Percentiles rank a stretch among this genome's conserved stretches.
phyloP scores from a whole-genome alignment of 345 rosid genomes.

The Rhodamnia argentea region DNA sequence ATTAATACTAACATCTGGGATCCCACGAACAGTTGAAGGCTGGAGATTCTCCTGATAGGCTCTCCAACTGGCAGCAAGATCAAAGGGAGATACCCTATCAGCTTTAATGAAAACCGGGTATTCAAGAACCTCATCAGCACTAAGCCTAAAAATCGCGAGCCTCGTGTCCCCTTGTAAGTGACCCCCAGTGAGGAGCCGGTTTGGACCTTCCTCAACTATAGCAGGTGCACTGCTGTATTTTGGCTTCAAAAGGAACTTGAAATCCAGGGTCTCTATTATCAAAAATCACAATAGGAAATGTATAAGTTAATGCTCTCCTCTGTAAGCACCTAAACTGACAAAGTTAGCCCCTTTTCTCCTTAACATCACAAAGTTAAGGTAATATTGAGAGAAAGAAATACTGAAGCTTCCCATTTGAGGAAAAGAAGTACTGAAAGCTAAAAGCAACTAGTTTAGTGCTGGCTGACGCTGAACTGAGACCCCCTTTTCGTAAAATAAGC shows the following conservation, averaged over 20 bases:
- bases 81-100: constrained; percentile 92
- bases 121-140: constrained; percentile 68
- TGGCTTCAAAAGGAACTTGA: constrained; percentile 97
- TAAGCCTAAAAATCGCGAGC: constrained; percentile 54
- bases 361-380: neutral
- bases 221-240: constrained; percentile 47
- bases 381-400: neutral
- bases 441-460: neutral
- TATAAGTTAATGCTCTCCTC: neutral
- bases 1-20: constrained; percentile 90
- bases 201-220: constrained; percentile 86
- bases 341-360: neutral
- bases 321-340: neutral
- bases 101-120: constrained; percentile 70
- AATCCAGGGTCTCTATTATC: constrained; percentile 77
- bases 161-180: constrained; percentile 76
- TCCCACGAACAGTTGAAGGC: constrained; percentile 91
- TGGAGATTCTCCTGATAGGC: constrained; percentile 87
- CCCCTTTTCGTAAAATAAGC: neutral
- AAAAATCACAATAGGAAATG: neutral
- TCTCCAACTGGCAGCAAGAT: constrained; percentile 98
- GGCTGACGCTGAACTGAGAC: neutral
- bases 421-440: neutral
- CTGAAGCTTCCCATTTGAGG: neutral
- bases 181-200: constrained; percentile 63